Evolutionary conservation across 225 moss, liverwort and hornwort species (phyloP).

Genomic region (Bryum argenteum): DNA sequence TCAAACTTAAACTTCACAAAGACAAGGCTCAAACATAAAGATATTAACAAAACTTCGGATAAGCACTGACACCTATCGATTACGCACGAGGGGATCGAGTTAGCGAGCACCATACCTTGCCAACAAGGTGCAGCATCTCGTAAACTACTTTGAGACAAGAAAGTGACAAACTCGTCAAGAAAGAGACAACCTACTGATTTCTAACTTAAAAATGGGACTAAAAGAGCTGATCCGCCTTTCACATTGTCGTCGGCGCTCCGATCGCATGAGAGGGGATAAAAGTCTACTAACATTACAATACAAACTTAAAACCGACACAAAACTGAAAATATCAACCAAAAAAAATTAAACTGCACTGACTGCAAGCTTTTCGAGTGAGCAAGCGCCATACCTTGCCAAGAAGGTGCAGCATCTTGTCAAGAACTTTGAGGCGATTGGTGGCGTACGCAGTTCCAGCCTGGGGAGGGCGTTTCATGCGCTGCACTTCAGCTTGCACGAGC

Average conservation of each 20-base stretch:
- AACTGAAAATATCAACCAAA: too few species aligned
- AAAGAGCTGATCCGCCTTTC: too few species aligned
- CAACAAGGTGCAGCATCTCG: conserved; percentile 28
- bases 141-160: conserved; percentile 22
- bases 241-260: too few species aligned
- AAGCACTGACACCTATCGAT: too few species aligned
- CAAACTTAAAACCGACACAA: not conserved
- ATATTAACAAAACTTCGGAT: too few species aligned
- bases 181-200: too few species aligned
- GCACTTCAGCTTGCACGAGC: conserved; percentile 69
- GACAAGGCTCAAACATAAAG: too few species aligned
- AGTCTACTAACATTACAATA: not conserved
- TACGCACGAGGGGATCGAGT: too few species aligned
- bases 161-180: too few species aligned
- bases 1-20: too few species aligned
- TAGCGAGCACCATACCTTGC: conserved; percentile 33
- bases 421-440: conserved; percentile 16
- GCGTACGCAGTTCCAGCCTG: conserved; percentile 6
- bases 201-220: too few species aligned
- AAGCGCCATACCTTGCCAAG: conserved; percentile 25
- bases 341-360: not conserved
- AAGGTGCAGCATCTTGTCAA: conserved; percentile 27
- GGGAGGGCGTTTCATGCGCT: conserved; percentile 28
- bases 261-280: too few species aligned
- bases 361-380: not conserved